phyloP scores from a whole-genome alignment of 768 basidiomycete species.

The Hemileccinum rubropunctum region DNA sequence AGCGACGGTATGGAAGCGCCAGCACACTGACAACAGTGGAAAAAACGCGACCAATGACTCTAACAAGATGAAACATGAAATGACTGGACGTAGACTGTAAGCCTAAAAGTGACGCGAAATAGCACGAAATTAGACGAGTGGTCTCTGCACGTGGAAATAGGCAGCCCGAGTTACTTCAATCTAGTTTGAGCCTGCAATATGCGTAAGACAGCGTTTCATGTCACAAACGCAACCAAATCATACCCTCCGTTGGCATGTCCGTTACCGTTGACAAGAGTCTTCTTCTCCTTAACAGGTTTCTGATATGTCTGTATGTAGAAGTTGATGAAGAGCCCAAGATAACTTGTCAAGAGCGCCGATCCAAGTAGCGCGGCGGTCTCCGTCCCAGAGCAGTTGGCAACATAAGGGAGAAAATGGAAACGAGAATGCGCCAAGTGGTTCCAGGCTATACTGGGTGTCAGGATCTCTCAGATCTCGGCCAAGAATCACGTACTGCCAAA shows the following conservation, averaged over 20 bases:
- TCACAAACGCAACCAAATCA: slow-evolving; percentile 1
- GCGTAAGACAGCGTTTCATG: background rate
- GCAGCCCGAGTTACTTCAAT: slow-evolving; percentile 20
- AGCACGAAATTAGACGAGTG: slow-evolving; percentile 13
- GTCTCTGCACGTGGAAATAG: background rate
- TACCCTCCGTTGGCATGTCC: slow-evolving; percentile 41
- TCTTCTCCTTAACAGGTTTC: slow-evolving; percentile 48
- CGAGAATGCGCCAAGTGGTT: slow-evolving; percentile 72
- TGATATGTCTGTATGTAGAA: slow-evolving; percentile 88
- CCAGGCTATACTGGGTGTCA: slow-evolving; percentile 50
- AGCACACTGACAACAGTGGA: slow-evolving; percentile 10
- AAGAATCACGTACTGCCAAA: slow-evolving; percentile 76
- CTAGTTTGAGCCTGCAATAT: slow-evolving; percentile 32
- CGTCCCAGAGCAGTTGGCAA: slow-evolving; percentile 85
- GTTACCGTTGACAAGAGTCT: slow-evolving; percentile 39
- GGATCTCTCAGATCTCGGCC: slow-evolving; percentile 2
- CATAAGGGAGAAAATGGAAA: slow-evolving; percentile 60
- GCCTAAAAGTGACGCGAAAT: slow-evolving; percentile 4
- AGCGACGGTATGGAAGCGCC: slow-evolving; percentile 1
- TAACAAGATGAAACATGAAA: slow-evolving; percentile 18
- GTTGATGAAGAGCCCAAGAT: slow-evolving; percentile 94
- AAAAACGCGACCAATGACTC: slow-evolving; percentile 12
- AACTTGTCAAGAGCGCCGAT: slow-evolving; percentile 83
- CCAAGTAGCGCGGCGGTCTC: slow-evolving; percentile 88
- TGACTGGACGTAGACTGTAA: slow-evolving; percentile 13